Base-by-base conservation (phyloP, 169 alveolate species). In the Plasmodium ovale region DNA sequence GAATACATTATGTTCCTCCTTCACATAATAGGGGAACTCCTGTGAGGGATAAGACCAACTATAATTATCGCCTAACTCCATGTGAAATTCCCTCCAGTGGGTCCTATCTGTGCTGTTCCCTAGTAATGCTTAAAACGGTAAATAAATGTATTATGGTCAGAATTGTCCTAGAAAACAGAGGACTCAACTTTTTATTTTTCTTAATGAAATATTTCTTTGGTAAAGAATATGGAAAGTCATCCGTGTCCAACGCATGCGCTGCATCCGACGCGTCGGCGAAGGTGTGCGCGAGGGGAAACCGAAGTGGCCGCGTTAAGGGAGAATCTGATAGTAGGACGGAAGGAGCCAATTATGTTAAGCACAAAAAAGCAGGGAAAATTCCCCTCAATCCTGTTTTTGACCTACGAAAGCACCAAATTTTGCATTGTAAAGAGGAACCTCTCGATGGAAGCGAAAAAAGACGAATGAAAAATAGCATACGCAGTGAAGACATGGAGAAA, bases 151-250 rank as follows among this genome's bases (percentile, higher is more conserved):
- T 60, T 51, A 73, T 73, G 60, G 23, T 73, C 16, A 73, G 73
- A 59, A 73, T 73, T 73, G 70, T 73, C 21, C 23, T 73, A 35
- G 73, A 73, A 73, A 73, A 73, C 23, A 73, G 64, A 35, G 88
- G 88, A 14, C 6, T 73, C 12, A 39, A 25, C 27, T 73, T 58
- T 59, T 37, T 73, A 29, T 42, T 37, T 33, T 73, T 73, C 51
- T 31, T 73, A 39, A 59, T 73, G 53, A 73, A 73, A 35, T 73
- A 73, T 73, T 73, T 73, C 59, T 19, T 33, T 51, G 7, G 12
- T 4, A 60, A 59, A 27, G 42, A 21, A 47, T 14, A 5, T 14
- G 16, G 3, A 47, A 47, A 47, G 3, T 5, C 6, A 0, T 0
- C 23, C 56, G 16, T 47, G 56, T 14, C 12, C 12, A 47, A 5